These are phyloP conservation scores for Cystofilobasidium capitatum DNA, from an alignment of 768 basidiomycete genomes.

Conservation along the genomic window DNA sequence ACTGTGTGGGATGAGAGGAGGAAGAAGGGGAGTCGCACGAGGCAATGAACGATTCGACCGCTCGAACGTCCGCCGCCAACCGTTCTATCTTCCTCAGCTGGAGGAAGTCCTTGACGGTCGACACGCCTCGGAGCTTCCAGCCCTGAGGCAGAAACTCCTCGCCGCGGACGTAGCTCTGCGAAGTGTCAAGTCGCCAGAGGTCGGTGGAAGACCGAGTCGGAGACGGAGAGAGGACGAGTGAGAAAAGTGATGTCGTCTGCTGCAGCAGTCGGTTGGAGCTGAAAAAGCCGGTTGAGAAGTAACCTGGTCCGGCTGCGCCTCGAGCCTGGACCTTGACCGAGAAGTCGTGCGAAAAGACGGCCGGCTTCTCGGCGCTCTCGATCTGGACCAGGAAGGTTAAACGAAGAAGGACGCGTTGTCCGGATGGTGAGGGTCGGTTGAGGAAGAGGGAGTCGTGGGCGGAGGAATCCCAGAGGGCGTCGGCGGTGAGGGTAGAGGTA, in stretches of 20 bases:
- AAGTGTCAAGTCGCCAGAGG: slow-evolving; percentile 88
- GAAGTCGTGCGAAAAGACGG: slow-evolving; percentile 80
- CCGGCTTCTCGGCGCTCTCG: slow-evolving; percentile 72
- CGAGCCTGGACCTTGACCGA: slow-evolving; percentile 73
- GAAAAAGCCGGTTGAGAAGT: slow-evolving; percentile 64
- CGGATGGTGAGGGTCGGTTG: slow-evolving; percentile 68
- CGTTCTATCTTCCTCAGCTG: slow-evolving; percentile 62
- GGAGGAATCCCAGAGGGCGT: slow-evolving; percentile 86
- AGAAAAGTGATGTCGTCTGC: slow-evolving; percentile 76
- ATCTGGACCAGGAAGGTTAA: slow-evolving; percentile 67
- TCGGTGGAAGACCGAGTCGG: slow-evolving; percentile 77
- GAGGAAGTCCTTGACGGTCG: slow-evolving; percentile 76
- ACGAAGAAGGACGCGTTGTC: slow-evolving; percentile 70
- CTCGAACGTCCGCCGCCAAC: slow-evolving; percentile 79
- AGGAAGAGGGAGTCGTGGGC: slow-evolving; percentile 75
- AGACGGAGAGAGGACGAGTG: slow-evolving; percentile 67
- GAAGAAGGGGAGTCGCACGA: slow-evolving; percentile 17
- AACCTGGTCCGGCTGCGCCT: slow-evolving; percentile 67
- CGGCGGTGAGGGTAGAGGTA: slow-evolving; percentile 46
- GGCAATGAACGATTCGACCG: slow-evolving; percentile 65
- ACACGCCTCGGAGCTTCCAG: slow-evolving; percentile 83
- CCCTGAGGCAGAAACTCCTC: slow-evolving; percentile 63
- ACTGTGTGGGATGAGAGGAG: neutral
- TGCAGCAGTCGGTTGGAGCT: slow-evolving; percentile 64
- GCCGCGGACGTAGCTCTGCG: slow-evolving; percentile 74